phyloP scores from a whole-genome alignment of 1,139 yeast species.

The Candida anutae region DNA sequence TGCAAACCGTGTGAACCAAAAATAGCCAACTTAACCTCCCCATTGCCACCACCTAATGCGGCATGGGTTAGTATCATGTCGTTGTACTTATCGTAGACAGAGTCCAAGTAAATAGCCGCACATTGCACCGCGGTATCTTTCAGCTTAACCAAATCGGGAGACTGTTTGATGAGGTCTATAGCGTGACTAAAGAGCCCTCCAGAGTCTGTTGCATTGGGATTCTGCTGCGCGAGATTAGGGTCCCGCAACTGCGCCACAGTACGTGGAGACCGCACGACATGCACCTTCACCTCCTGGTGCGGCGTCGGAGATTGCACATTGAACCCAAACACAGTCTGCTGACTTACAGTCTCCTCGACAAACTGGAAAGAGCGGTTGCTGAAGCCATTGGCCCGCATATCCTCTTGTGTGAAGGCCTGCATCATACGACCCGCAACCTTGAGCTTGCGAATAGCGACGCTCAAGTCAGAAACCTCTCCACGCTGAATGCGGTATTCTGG shows the following conservation, averaged over 20 bases:
- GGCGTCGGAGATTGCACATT: slow-evolving; percentile 25
- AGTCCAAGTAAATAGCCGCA: slow-evolving; percentile 77
- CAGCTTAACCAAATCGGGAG: slow-evolving; percentile 22
- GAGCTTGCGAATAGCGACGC: slow-evolving; percentile 67
- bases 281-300: slow-evolving; percentile 69
- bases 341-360: slow-evolving; percentile 48
- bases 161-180: slow-evolving; percentile 49
- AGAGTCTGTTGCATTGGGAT: slow-evolving; percentile 57
- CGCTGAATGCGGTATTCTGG: slow-evolving; percentile 45
- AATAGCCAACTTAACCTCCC: slow-evolving; percentile 66
- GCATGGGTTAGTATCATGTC: slow-evolving; percentile 80
- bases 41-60: slow-evolving; percentile 86
- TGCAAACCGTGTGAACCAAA: slow-evolving; percentile 92
- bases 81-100: slow-evolving; percentile 64
- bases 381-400: slow-evolving; percentile 72
- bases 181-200: slow-evolving; percentile 81
- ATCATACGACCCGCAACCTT: slow-evolving; percentile 82
- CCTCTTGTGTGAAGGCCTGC: slow-evolving; percentile 93
- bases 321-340: slow-evolving; percentile 32
- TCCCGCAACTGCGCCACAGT: slow-evolving; percentile 68
- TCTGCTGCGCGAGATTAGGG: slow-evolving; percentile 83
- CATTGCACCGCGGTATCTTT: slow-evolving; percentile 54
- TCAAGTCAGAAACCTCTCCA: slow-evolving; percentile 63
- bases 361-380: slow-evolving; percentile 78
- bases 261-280: slow-evolving; percentile 58